Conservation (phyloP, 345 rosid species). For the Arabis hirsuta region DNA sequence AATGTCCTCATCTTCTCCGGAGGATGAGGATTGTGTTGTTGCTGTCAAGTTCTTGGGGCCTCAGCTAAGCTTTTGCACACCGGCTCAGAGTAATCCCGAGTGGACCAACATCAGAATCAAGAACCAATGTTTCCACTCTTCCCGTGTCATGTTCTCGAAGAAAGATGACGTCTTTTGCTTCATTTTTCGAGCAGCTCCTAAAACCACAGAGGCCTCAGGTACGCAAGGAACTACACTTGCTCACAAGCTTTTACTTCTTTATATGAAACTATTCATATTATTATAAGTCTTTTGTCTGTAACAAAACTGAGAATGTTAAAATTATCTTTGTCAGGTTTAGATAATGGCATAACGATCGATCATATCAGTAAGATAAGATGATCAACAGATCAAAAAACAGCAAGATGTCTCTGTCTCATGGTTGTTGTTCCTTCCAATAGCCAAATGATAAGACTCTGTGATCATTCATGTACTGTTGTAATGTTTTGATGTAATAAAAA, state of each 20-base stretch:
- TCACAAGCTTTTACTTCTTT: conserved; percentile 1
- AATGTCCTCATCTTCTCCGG: too few species aligned
- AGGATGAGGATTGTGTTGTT: too few species aligned
- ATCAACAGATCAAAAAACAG: conserved; percentile 25
- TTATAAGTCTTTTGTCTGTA: neutral
- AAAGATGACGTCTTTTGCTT: too few species aligned
- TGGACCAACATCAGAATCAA: too few species aligned
- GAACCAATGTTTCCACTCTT: too few species aligned
- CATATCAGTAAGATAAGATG: conserved; percentile 31
- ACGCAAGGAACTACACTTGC: conserved; percentile 4
- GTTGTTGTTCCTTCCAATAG: too few species aligned
- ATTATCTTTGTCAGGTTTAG: conserved; percentile 16
- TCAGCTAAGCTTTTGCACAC: too few species aligned
- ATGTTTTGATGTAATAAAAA: conserved; percentile 3
- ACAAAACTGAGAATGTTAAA: neutral
- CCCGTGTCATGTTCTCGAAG: too few species aligned
- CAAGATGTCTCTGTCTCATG: conserved; percentile 9
- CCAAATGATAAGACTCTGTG: too few species aligned
- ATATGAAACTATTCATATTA: conserved; percentile 1
- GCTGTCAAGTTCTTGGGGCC: too few species aligned
- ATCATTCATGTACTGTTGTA: neutral
- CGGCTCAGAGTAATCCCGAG: too few species aligned
- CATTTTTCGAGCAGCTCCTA: conserved; percentile 5
- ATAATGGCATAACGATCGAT: conserved; percentile 4
- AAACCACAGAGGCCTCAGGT: conserved; percentile 5